A percentile compares a stretch with the other conserved stretches of the same genome.
These are phyloP conservation scores for Penicillium argentinense DNA, from an alignment of 495 filamentous ascomycete genomes.

Conservation along the genomic window DNA sequence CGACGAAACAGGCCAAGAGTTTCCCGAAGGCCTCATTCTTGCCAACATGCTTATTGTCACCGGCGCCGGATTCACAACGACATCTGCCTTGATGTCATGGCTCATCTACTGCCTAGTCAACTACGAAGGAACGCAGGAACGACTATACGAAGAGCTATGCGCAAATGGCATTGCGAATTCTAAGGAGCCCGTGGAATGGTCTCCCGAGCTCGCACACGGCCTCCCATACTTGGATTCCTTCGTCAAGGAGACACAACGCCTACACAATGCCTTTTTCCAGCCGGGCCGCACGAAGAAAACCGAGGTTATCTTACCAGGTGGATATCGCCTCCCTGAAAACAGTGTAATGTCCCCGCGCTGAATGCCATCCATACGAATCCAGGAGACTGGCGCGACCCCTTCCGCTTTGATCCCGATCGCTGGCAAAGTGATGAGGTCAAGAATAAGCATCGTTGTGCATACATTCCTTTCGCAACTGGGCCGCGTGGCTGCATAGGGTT, in stretches of 20 bases:
- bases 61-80: constrained; percentile 60
- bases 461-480: constrained; percentile 54
- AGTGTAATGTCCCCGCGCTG: constrained; percentile 46
- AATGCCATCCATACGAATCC: constrained; percentile 55
- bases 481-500: constrained; percentile 55
- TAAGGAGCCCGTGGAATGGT: constrained; percentile 21
- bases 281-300: constrained; percentile 50
- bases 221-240: constrained; percentile 52
- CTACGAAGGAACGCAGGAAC: constrained; percentile 52
- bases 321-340: constrained; percentile 48
- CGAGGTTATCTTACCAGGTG: constrained; percentile 54
- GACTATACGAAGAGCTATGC: constrained; percentile 51
- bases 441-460: too few relatives aligned
- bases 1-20: constrained; percentile 51
- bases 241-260: constrained; percentile 57
- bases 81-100: constrained; percentile 52
- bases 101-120: constrained; percentile 49
- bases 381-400: constrained; percentile 49
- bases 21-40: constrained; percentile 39
- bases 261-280: constrained; percentile 58
- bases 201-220: constrained; percentile 39
- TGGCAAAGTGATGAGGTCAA: too few relatives aligned
- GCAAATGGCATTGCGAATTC: constrained; percentile 40
- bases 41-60: constrained; percentile 33
- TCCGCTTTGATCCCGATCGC: constrained; percentile 54